Conservation (phyloP, 371 early-diverging fungal species). For the Mucor ambiguus region DNA sequence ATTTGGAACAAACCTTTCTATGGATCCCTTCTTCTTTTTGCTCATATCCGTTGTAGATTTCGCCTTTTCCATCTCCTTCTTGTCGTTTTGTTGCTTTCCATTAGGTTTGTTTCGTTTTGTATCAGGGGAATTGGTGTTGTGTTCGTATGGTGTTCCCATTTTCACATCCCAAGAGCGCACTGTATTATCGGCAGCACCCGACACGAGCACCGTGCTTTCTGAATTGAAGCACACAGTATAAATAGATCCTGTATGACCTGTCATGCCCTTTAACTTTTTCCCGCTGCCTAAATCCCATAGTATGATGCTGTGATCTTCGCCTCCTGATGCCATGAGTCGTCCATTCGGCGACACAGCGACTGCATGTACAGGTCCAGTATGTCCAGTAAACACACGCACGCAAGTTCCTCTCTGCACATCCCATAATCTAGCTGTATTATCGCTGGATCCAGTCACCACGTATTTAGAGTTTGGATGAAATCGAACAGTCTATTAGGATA, state of each 20-base stretch:
- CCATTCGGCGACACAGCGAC: slow-evolving; percentile 98
- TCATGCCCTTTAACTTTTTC: slow-evolving; percentile 74
- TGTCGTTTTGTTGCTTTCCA: slow-evolving; percentile 34
- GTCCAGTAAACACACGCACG: slow-evolving; percentile 94
- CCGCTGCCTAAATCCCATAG: slow-evolving; percentile 99
- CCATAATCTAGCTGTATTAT: slow-evolving; percentile 96
- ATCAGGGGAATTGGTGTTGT: slow-evolving; percentile 11
- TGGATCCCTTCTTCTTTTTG: slow-evolving; percentile 30
- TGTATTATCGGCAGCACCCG: slow-evolving; percentile 91
- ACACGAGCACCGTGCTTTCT: slow-evolving; percentile 86
- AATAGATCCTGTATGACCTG: slow-evolving; percentile 88
- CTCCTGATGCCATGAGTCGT: slow-evolving; percentile 89
- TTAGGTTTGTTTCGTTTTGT: slow-evolving; percentile 33
- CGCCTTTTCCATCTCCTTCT: slow-evolving; percentile 30
- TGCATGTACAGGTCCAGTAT: slow-evolving; percentile 84
- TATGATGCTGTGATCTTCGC: slow-evolving; percentile 84
- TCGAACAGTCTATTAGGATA: slow-evolving; percentile 67
- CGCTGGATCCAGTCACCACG: slow-evolving; percentile 94
- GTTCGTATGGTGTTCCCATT: slow-evolving; percentile 48
- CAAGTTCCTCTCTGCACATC: slow-evolving; percentile 93
- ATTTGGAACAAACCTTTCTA: slow-evolving; percentile 38
- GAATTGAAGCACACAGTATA: slow-evolving; percentile 88
- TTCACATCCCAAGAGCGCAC: slow-evolving; percentile 96
- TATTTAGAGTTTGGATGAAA: slow-evolving; percentile 99
- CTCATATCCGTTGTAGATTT: slow-evolving; percentile 26